A percentile compares a stretch with the other conserved stretches of the same genome.
Conservation (phyloP, 1,139 yeast genomes). For the Petasospora rhodanensis region DNA sequence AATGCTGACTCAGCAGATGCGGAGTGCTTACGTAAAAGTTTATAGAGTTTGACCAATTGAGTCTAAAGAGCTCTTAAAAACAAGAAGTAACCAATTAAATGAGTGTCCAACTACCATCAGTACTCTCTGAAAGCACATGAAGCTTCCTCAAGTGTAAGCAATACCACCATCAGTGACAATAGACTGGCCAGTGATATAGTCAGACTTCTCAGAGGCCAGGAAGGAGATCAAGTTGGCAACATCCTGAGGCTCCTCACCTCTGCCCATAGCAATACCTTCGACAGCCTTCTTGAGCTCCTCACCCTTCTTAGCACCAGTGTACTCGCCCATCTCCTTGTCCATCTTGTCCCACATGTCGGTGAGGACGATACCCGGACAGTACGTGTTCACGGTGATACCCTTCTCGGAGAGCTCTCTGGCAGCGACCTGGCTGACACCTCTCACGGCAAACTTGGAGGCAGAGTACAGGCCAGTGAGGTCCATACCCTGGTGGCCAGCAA, state of each 20-base stretch:
- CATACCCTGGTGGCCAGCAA: conserved; percentile 24
- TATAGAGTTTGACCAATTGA: no score
- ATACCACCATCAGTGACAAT: conserved; percentile 41
- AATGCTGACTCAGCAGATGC: no score
- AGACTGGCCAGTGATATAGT: no score
- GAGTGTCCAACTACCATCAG: no score
- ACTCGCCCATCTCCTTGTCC: conserved; percentile 24
- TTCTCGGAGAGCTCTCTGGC: conserved; percentile 27
- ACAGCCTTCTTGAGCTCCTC: conserved; percentile 21
- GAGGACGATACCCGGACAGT: no score
- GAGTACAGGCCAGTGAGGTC: conserved; percentile 25
- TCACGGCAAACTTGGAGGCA: conserved; percentile 29
- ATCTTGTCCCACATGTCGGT: no score
- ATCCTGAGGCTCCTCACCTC: conserved; percentile 27
- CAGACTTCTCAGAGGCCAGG: conserved; percentile 37
- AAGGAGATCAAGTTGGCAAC: conserved; percentile 28
- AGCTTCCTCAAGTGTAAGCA: no score
- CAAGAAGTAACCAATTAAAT: no score
- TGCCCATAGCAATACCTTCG: conserved; percentile 23
- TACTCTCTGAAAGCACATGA: no score
- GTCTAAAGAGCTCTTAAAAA: no score
- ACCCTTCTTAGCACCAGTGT: no score
- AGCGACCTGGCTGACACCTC: conserved; percentile 29
- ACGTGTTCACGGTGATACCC: conserved; percentile 28
- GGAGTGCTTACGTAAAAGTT: no score